phyloP scores from a whole-genome alignment of 2,329 filamentous ascomycete species.

The Colletotrichum gloeosporioides region DNA sequence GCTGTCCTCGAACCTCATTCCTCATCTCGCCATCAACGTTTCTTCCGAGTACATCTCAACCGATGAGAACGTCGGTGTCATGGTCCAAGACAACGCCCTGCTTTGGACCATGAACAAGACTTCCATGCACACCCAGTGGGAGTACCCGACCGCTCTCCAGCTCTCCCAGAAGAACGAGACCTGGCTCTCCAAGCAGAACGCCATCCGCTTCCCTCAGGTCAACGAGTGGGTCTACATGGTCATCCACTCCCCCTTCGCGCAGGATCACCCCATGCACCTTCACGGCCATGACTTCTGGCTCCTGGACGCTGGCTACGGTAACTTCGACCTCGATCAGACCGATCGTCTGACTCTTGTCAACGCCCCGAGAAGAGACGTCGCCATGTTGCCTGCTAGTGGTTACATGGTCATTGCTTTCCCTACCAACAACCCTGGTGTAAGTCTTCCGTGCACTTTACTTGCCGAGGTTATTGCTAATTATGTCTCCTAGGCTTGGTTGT shows the following conservation, averaged over 20 bases:
- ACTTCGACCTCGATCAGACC: conserved; percentile 13
- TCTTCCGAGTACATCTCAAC: background rate
- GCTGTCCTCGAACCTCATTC: background rate
- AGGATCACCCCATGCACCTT: conserved; percentile 40
- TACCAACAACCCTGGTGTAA: conserved; percentile 51
- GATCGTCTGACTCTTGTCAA: conserved; percentile 35
- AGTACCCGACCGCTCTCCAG: conserved; percentile 30
- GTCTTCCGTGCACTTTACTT: background rate
- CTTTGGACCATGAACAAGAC: conserved; percentile 30
- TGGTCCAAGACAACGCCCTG: background rate
- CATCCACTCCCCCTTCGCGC: conserved; percentile 26
- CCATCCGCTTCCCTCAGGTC: conserved; percentile 31
- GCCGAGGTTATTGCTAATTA: background rate
- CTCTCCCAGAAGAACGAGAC: conserved; percentile 23
- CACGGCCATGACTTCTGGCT: conserved; percentile 40
- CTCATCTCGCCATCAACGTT: background rate
- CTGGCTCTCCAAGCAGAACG: conserved; percentile 29
- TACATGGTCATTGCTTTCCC: conserved; percentile 56
- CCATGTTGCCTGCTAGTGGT: conserved; percentile 48
- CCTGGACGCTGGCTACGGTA: conserved; percentile 22
- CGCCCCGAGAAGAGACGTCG: conserved; percentile 58
- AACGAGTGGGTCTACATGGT: conserved; percentile 35
- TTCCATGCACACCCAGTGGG: conserved; percentile 34
- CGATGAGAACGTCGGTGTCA: background rate
- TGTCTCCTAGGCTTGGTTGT: conserved; percentile 39